phyloP scores from a whole-genome alignment of 1,139 yeast genomes.

The Protomyces inundatus region DNA sequence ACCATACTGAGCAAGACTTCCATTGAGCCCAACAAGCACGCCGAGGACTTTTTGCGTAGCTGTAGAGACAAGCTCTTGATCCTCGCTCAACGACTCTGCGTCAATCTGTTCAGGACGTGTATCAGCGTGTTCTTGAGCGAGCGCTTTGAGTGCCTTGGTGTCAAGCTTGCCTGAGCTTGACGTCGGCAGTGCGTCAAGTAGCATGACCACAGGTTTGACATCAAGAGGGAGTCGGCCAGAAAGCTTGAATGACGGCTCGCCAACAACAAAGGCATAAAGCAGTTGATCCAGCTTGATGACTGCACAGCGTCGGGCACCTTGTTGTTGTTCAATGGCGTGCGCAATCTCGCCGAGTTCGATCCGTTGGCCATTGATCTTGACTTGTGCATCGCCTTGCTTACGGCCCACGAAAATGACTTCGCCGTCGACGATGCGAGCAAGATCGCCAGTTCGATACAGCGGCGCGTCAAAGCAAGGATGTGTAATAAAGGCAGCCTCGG shows the following conservation, averaged over 20 bases:
- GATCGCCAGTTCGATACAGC: conserved; percentile 36
- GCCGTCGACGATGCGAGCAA: conserved; percentile 32
- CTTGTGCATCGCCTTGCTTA: conserved; percentile 35
- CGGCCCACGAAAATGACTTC: conserved; percentile 29
- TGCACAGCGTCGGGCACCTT: conserved; percentile 27
- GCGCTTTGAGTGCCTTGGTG: not conserved
- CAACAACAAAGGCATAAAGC: conserved; percentile 29
- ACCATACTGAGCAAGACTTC: not conserved
- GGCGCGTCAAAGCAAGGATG: not conserved
- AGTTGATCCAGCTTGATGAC: conserved; percentile 15
- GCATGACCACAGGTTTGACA: not conserved
- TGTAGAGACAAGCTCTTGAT: not conserved
- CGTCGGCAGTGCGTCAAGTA: not conserved
- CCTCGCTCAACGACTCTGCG: not conserved
- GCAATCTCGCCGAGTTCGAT: conserved; percentile 37
- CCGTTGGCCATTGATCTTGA: conserved; percentile 36
- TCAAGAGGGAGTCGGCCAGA: not conserved
- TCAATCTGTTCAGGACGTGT: not conserved
- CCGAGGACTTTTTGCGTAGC: not conserved
- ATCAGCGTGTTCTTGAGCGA: not conserved
- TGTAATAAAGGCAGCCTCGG: conserved; percentile 30
- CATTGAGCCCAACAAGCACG: not conserved
- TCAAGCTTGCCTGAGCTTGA: conserved; percentile 16
- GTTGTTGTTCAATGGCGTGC: conserved; percentile 23
- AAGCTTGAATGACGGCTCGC: not conserved